Evolutionary conservation across 441 rosid genomes (phyloP), one percentile per base, ranked within the genome.

Genomic region (Euphorbia schlechtendalii): DNA sequence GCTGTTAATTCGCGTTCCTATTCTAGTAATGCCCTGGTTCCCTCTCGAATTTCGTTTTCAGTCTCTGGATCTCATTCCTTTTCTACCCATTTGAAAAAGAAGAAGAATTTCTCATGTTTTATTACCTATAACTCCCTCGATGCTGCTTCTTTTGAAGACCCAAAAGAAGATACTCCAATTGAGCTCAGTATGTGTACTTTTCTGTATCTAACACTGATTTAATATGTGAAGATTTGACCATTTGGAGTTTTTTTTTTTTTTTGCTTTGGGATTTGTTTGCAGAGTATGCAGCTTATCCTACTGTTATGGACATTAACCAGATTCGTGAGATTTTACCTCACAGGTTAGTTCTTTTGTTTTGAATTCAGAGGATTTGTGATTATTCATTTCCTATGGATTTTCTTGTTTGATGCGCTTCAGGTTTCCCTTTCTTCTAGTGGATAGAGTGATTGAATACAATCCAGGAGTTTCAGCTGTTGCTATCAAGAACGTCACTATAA

Each of bases 401-500:
- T 46, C 18, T 58, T 46, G 15, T 30, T 56, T 56, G 49, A 0
- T 63, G 36, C 46, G 34, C 13, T 25, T 27, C 54, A 91, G 98
- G 85, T 92, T 87, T 64, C 98, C 96, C 13, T 89, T 92, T 79
- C 87, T 92, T 64, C 70, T 92, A 30, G 96, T 92, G 73, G 98
- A 92, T 84, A 87, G 96, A 80, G 93, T 92, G 74, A 84, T 92
- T 21, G 96, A 92, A 78, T 83, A 81, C 78, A 89, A 75, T 48
- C 84, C 98, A 6, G 98, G 93, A 57, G 90, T 87, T 71, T 92
- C 98, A 1, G 91, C 84, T 76, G 93, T 89, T 74, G 95, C 82
- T 63, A 89, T 92, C 34, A 92, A 92, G 87, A 92, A 92, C 59
- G 98, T 92, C 63, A 92, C 95, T 0, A 89, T 89, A 32, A 92